Base-by-base conservation (phyloP, 768 basidiomycete species). In the Suillus clintonianus region DNA sequence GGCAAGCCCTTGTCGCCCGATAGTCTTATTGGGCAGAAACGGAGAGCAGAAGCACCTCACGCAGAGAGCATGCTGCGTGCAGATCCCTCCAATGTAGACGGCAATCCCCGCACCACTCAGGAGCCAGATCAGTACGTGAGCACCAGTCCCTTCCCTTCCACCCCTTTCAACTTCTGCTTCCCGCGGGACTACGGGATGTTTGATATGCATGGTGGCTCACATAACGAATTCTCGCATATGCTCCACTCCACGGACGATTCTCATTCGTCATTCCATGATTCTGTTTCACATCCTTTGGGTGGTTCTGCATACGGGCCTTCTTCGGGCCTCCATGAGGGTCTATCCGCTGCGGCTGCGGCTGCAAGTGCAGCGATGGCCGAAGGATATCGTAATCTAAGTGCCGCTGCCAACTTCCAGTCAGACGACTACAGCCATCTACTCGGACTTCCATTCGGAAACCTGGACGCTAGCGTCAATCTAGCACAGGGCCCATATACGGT, bases 11-110 rank as follows among this genome's bases (percentile, higher is more conserved):
- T 87, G 66, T 81, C 85, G 48, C 84, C 87, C 62, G 89, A 89
- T 68, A 85, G 83, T 73, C 72, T 87, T 57, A 76, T 86, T 68
- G 90, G 89, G 36, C 87, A 84, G 65, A 95, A 94, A 78, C 87
- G 93, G 58, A 86, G 89, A 51, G 93, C 93, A 13, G 91, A 93
- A 63, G 81, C 86, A n/a, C 88, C 91, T 43, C 92, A 91, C 70
- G 84, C 80, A 60, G 92, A 94, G 74, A 91, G 89, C 70, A 83
- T 91, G 79, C 75, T 94, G 61, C 89, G 92, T 53, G 90, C 85
- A 55, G 92, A 94, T 78, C 89, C 90, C 4, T 86, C 89, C 22
- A 81, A 84, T 56, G 72, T 87, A 36, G 79, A 84, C 62, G 76
- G 77, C 54, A 72, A 74, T 37, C 73, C 72, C 61, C 67, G 69